Conservation (phyloP, 2,329 filamentous ascomycete species). For the Ilyonectria robusta region DNA sequence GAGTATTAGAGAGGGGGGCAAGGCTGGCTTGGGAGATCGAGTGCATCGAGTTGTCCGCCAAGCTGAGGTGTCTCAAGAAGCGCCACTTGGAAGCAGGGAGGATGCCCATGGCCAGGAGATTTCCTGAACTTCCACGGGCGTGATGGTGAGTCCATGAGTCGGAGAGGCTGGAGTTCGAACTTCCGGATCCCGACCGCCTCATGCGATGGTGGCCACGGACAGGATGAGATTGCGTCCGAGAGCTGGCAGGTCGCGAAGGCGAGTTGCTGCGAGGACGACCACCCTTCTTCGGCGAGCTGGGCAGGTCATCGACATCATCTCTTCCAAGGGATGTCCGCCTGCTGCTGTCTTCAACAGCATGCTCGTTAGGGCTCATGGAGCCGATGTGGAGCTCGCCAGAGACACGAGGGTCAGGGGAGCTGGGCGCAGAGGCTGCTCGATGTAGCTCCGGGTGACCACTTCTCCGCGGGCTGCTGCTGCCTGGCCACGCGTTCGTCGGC, state of each 20-base stretch:
- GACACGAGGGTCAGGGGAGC: constrained; percentile 68
- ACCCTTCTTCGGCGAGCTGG: constrained; percentile 59
- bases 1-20: constrained; percentile 84
- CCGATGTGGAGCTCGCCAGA: constrained; percentile 69
- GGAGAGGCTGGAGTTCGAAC: constrained; percentile 86
- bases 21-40: constrained; percentile 83
- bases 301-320: constrained; percentile 62
- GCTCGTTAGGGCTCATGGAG: constrained; percentile 70
- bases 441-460: constrained; percentile 76
- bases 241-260: constrained; percentile 81
- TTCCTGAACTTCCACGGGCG: constrained; percentile 81
- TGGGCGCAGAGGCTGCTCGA: constrained; percentile 78
- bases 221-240: constrained; percentile 79
- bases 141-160: constrained; percentile 71
- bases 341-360: constrained; percentile 59
- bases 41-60: constrained; percentile 92
- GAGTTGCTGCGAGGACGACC: constrained; percentile 82
- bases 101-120: constrained; percentile 78
- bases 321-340: constrained; percentile 60
- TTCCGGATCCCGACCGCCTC: constrained; percentile 89
- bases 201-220: constrained; percentile 80
- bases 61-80: constrained; percentile 90
- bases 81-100: constrained; percentile 93
- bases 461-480: constrained; percentile 68
- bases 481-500: constrained; percentile 79